Conservation (phyloP, 805 yeast species). For the Ogataea glucozyma region DNA sequence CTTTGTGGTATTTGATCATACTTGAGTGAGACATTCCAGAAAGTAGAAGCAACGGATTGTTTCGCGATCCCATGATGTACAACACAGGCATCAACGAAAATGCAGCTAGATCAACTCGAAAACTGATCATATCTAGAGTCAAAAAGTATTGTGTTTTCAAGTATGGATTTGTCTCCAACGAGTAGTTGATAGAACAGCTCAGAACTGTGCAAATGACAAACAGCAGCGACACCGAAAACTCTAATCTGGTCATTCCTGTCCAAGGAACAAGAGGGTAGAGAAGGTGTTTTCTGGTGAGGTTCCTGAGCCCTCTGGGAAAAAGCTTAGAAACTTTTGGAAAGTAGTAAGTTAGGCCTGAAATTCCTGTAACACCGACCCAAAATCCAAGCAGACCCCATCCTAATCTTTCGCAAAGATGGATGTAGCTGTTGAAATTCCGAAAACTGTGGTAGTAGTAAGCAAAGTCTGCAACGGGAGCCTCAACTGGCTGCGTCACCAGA, state of each 20-base stretch:
- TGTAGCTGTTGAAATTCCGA: constrained; percentile 39
- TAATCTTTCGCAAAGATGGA: constrained; percentile 39
- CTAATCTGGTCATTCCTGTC: constrained; percentile 23
- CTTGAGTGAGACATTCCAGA: constrained; percentile 66
- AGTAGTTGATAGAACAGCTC: constrained; percentile 38
- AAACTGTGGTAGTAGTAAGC: constrained; percentile 37
- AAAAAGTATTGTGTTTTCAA: constrained; percentile 33
- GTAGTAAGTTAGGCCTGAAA: constrained; percentile 35
- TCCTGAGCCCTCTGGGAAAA: background rate
- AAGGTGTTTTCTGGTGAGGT: constrained; percentile 7
- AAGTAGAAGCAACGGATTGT: constrained; percentile 61
- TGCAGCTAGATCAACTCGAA: constrained; percentile 53
- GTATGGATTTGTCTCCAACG: constrained; percentile 41
- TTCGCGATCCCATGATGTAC: constrained; percentile 69
- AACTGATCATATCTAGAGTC: constrained; percentile 44
- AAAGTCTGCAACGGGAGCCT: constrained; percentile 35
- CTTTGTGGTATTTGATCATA: constrained; percentile 65
- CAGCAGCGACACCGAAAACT: constrained; percentile 31
- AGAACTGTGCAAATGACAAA: constrained; percentile 36
- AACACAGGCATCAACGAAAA: constrained; percentile 57
- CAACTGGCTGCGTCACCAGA: constrained; percentile 36
- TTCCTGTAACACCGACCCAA: constrained; percentile 39
- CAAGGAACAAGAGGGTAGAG: constrained; percentile 8
- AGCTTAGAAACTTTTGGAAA: constrained; percentile 4
- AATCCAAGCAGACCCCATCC: constrained; percentile 49